Conservation (phyloP, 176 grass and related monocot species). For the Hyparrhenia diplandra region DNA sequence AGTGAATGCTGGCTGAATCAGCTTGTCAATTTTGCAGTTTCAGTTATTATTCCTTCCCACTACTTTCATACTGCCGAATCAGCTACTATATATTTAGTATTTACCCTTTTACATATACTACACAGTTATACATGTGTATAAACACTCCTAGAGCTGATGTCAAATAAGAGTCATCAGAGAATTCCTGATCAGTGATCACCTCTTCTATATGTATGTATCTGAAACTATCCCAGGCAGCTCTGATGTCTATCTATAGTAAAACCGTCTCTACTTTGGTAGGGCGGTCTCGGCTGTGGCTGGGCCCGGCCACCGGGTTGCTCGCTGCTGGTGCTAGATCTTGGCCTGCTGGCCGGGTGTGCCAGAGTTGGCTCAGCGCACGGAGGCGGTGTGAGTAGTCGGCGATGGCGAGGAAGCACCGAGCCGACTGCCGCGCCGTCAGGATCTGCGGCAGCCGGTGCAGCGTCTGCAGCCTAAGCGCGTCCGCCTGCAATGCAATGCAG, state of each 20-base stretch:
- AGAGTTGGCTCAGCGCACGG: constrained; percentile 58
- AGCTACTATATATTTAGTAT: not conserved
- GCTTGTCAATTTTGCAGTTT: not conserved
- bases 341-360: constrained; percentile 31
- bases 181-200: not conserved
- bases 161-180: constrained; percentile 1
- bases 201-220: not conserved
- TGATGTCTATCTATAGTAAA: not conserved
- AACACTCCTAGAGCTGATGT: constrained; percentile 3
- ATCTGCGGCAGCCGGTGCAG: constrained; percentile 56
- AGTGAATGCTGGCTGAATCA: not conserved
- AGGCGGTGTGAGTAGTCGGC: constrained; percentile 69
- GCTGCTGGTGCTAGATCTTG: constrained; percentile 2
- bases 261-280: not conserved
- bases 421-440: constrained; percentile 44
- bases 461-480: constrained; percentile 50
- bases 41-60: not conserved
- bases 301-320: not conserved
- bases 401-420: constrained; percentile 50
- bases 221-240: not conserved
- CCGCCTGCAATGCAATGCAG: constrained; percentile 28
- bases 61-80: constrained; percentile 6
- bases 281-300: not conserved
- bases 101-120: not conserved
- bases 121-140: not conserved